Percentiles rank a stretch among this genome's conserved stretches.
These are phyloP conservation scores for Sorghum bicolor DNA, from an alignment of 176 grass and related monocot genomes.

Conservation along the genomic window DNA sequence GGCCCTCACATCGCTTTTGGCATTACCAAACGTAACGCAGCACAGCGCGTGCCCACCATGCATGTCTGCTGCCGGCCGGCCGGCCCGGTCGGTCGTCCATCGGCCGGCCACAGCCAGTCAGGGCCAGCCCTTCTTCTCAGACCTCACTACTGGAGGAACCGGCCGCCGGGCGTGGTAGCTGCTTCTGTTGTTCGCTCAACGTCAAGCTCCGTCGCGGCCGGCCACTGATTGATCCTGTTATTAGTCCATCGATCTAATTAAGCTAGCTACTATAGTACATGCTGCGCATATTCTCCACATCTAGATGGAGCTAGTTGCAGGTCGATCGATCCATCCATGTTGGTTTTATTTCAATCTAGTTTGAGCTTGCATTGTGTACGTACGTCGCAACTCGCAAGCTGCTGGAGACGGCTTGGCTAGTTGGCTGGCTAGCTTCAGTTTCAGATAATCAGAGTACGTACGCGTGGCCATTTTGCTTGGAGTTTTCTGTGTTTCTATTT, in stretches of 20 bases:
- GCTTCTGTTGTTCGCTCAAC: not conserved
- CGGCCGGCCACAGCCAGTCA: not conserved
- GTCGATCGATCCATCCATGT: too few relatives aligned
- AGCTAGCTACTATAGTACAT: too few relatives aligned
- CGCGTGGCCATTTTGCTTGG: too few relatives aligned
- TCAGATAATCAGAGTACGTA: too few relatives aligned
- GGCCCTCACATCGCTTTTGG: constrained; percentile 53
- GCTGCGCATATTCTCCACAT: too few relatives aligned
- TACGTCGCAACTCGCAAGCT: too few relatives aligned
- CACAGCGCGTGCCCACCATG: not conserved
- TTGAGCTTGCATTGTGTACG: not conserved
- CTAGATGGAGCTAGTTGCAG: not conserved
- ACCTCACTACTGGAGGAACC: not conserved
- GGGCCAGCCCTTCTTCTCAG: too few relatives aligned
- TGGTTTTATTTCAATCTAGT: not conserved
- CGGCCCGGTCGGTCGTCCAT: not conserved
- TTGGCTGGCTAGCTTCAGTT: too few relatives aligned
- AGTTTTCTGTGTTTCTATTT: too few relatives aligned
- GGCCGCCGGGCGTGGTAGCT: not conserved
- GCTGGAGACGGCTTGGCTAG: too few relatives aligned
- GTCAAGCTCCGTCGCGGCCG: not conserved
- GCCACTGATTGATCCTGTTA: not conserved
- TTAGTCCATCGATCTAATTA: not conserved
- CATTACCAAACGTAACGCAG: constrained; percentile 42
- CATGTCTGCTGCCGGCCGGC: not conserved